Conservation (phyloP, 164 flowering plant species). For the Akebia trifoliata region DNA sequence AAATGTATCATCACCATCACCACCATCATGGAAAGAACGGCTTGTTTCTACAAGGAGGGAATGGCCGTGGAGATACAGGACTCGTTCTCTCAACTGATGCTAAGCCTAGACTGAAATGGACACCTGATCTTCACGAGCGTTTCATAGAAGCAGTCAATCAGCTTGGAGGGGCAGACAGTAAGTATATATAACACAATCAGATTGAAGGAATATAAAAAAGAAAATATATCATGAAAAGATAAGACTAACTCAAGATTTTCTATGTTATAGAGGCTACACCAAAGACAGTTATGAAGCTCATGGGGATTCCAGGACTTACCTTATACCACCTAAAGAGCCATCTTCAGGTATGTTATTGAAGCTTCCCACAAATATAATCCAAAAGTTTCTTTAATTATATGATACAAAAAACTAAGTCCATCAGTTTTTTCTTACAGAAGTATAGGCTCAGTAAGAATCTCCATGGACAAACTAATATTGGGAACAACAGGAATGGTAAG, state of each 20-base stretch:
- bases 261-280: slow-evolving; percentile 87
- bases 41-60: slow-evolving; percentile 62
- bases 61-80: slow-evolving; percentile 68
- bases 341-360: slow-evolving; percentile 59
- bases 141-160: slow-evolving; percentile 86
- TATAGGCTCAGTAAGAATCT: slow-evolving; percentile 84
- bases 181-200: slow-evolving; percentile 27
- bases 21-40: slow-evolving; percentile 47
- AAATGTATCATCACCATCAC: slow-evolving; percentile 66
- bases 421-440: slow-evolving; percentile 52
- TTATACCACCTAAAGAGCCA: slow-evolving; percentile 95
- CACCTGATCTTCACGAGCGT: slow-evolving; percentile 86
- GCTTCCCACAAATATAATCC: too few species aligned
- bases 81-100: slow-evolving; percentile 98
- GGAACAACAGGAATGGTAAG: slow-evolving; percentile 54
- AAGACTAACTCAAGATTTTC: slow-evolving; percentile 14
- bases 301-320: slow-evolving; percentile 97
- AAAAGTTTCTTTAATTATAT: background rate
- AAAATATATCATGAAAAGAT: background rate
- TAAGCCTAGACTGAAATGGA: slow-evolving; percentile 95
- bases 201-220: background rate
- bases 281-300: slow-evolving; percentile 84
- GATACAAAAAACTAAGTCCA: slow-evolving; percentile 10
- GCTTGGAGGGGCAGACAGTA: slow-evolving; percentile 98
- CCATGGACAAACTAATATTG: slow-evolving; percentile 58